Evolutionary conservation across 495 filamentous ascomycete genomes (phyloP), one percentile per base, ranked within the genome.

Genomic region (Aspergillus leporis): DNA sequence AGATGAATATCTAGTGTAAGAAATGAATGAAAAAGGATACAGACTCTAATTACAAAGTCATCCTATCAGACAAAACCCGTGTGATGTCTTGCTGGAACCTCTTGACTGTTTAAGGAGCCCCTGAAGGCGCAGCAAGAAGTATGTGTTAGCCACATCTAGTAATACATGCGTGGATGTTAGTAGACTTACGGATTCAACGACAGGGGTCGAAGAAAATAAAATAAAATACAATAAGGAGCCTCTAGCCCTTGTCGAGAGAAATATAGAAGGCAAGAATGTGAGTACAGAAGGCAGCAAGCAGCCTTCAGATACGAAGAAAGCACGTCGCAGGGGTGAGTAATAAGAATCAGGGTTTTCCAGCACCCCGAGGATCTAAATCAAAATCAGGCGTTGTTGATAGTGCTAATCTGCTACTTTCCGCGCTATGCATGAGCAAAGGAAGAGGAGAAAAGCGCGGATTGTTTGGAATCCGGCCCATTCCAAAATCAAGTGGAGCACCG

Each of bases 321-420:
- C 52, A 40, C 40, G 61, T 55, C 51, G 58, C 51, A 52, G 34
- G 56, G 59, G 47, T 64, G 66, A 55, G 56, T 66, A 63, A 61
- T 51, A 40, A 61, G 57, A 53, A 43, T 53, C 57, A 65, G 63
- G 66, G 63, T 60, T 63, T 66, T 53, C 61, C 63, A 61, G 56
- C 49, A 59, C 59, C 61, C 61, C 61, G 41, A 40, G 50, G 45
- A 64, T 53, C 58, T 59, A 64, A 58, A 60, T 56, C 61, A 59
- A 59, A 61, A 34, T 62, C 61, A 62, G 63, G 59, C 34, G 51
- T 53, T 56, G 54, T 64, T 62, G 59, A 58, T 61, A 64, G 62
- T 60, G 58, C 55, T 60, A 58, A 58, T 46, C 41, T 49, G 51
- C 59, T 58, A 56, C 57, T 64, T 52, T 58, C 64, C 55, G 56